Conservation (phyloP, 2,329 filamentous ascomycete genomes). For the Knoxdaviesia capensis region DNA sequence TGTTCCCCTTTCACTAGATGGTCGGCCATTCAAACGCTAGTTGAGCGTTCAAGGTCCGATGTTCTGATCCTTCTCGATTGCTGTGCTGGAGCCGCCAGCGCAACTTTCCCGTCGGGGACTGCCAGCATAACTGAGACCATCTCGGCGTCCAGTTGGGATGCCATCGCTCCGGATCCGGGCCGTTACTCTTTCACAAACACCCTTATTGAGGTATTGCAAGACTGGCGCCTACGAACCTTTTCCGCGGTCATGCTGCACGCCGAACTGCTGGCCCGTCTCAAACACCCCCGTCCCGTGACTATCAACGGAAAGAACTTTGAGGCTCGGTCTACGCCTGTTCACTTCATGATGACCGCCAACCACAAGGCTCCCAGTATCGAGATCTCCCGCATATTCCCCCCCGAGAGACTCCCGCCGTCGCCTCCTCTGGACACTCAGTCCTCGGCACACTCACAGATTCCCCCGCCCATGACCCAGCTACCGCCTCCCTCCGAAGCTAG, state of each 20-base stretch:
- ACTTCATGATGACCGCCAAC: constrained; percentile 43
- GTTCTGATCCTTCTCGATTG: constrained; percentile 38
- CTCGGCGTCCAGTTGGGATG: constrained; percentile 41
- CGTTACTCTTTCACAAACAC: constrained; percentile 39
- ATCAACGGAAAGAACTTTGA: constrained; percentile 38
- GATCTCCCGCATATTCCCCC: constrained; percentile 19
- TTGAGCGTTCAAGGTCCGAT: constrained; percentile 36
- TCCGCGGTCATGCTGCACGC: constrained; percentile 42
- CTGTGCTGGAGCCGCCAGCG: constrained; percentile 38
- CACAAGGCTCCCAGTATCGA: constrained; percentile 38
- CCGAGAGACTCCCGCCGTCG: constrained; percentile 15
- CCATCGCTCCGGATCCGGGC: constrained; percentile 37
- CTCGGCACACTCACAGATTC: neutral
- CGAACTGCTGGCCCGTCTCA: constrained; percentile 36
- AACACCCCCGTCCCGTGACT: constrained; percentile 35
- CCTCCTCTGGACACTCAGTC: constrained; percentile 12
- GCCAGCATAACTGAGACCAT: constrained; percentile 41
- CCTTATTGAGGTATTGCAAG: constrained; percentile 35
- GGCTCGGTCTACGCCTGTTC: constrained; percentile 35
- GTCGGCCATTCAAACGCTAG: constrained; percentile 38
- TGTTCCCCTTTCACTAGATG: constrained; percentile 16
- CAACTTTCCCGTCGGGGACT: constrained; percentile 31
- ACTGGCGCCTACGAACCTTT: constrained; percentile 32
- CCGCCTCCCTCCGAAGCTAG: neutral
- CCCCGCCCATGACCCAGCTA: neutral